A percentile compares a stretch with the other conserved stretches of the same genome.
Conservation (phyloP, 2,329 filamentous ascomycete genomes). For the Blumeriella jaapii region DNA sequence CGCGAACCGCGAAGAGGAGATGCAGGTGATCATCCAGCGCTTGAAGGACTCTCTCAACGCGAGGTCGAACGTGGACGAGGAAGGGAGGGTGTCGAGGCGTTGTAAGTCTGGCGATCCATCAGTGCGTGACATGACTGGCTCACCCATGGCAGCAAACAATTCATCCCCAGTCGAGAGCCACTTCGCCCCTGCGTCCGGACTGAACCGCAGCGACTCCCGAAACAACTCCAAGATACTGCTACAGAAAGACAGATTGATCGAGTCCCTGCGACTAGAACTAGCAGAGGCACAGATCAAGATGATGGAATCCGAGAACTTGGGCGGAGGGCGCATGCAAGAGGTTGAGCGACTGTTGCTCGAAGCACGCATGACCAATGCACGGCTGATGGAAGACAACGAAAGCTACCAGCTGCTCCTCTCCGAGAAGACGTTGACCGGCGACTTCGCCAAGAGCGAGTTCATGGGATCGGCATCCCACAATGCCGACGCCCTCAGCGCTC, state of each 20-base stretch:
- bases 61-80: constrained; percentile 44
- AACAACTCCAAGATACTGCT: constrained; percentile 83
- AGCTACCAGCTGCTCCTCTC: constrained; percentile 92
- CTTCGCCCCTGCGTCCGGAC: constrained; percentile 75
- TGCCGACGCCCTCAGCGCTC: constrained; percentile 51
- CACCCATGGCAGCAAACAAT: constrained; percentile 29
- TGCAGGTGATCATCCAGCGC: constrained; percentile 81
- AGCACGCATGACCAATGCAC: constrained; percentile 87
- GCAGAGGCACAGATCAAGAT: constrained; percentile 93
- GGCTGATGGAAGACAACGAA: constrained; percentile 97
- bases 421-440: constrained; percentile 90
- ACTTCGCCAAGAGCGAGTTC: constrained; percentile 75
- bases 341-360: constrained; percentile 87
- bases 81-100: constrained; percentile 47
- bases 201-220: constrained; percentile 78
- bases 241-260: constrained; percentile 95
- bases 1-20: constrained; percentile 72
- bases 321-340: constrained; percentile 75
- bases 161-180: constrained; percentile 64
- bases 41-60: constrained; percentile 82
- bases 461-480: constrained; percentile 50
- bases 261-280: constrained; percentile 80
- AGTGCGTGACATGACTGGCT: constrained; percentile 8
- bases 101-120: constrained; percentile 32
- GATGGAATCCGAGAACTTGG: constrained; percentile 86